phyloP scores from a whole-genome alignment of 1,139 yeast genomes.

The Kurtzmaniella quercitrusa region DNA sequence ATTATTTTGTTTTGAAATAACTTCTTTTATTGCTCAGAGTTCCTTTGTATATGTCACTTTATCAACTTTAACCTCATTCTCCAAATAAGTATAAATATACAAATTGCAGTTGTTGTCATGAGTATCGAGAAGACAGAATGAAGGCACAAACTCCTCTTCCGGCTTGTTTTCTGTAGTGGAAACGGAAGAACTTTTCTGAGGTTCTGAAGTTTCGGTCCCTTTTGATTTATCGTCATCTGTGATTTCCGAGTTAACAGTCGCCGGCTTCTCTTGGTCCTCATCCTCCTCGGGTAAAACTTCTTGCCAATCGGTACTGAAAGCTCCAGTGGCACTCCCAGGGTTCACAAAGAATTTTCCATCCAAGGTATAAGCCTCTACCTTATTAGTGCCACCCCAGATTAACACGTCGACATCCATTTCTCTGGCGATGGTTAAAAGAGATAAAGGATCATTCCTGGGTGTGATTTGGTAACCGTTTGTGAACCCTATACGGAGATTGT shows the following conservation, averaged over 20 bases:
- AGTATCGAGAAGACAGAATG: slow-evolving; percentile 83
- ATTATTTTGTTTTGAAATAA: neutral
- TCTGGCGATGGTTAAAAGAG: slow-evolving; percentile 77
- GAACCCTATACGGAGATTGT: slow-evolving; percentile 74
- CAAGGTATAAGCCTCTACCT: slow-evolving; percentile 86
- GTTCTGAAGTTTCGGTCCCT: slow-evolving; percentile 13
- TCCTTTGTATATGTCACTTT: slow-evolving; percentile 78
- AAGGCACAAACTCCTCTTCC: slow-evolving; percentile 50
- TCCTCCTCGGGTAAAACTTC: slow-evolving; percentile 43
- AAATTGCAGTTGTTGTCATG: slow-evolving; percentile 75
- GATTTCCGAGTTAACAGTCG: slow-evolving; percentile 10
- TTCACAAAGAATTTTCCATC: slow-evolving; percentile 91
- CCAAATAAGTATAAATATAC: slow-evolving; percentile 77
- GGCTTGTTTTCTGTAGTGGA: slow-evolving; percentile 8
- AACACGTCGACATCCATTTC: slow-evolving; percentile 89
- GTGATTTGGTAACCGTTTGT: slow-evolving; percentile 81
- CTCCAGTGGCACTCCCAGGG: slow-evolving; percentile 97
- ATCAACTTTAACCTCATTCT: slow-evolving; percentile 87
- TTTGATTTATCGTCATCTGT: slow-evolving; percentile 12
- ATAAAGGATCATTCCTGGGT: slow-evolving; percentile 84
- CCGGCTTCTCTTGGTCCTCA: slow-evolving; percentile 15
- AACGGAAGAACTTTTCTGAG: no score
- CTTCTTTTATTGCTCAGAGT: slow-evolving; percentile 12
- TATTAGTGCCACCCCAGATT: slow-evolving; percentile 96
- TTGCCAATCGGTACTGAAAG: slow-evolving; percentile 53